Conservation (phyloP, 371 early-diverging fungal genomes). For the Furculomyces boomerangus region DNA sequence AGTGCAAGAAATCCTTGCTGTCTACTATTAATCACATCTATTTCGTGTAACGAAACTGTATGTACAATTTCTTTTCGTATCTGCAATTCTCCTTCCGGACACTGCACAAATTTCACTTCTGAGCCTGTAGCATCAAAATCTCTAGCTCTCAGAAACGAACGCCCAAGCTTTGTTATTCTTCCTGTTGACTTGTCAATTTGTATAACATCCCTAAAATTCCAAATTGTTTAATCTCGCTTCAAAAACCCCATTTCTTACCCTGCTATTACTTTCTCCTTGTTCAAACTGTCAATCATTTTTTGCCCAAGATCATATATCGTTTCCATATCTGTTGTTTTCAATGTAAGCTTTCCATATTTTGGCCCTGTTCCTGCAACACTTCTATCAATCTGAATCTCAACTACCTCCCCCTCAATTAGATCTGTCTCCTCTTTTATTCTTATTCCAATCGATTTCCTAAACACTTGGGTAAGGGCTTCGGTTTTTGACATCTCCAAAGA, state of each 20-base stretch:
- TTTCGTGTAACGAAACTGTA: slow-evolving; percentile 95
- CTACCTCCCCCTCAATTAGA: slow-evolving; percentile 98
- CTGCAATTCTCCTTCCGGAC: slow-evolving; percentile 98
- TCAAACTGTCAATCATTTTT: slow-evolving; percentile 94
- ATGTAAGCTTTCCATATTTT: slow-evolving; percentile 87
- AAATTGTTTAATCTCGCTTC: not conserved
- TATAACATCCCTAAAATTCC: slow-evolving; percentile 96
- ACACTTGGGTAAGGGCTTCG: slow-evolving; percentile 96
- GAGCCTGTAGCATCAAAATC: slow-evolving; percentile 96
- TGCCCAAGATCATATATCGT: slow-evolving; percentile 96
- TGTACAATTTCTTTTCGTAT: slow-evolving; percentile 90
- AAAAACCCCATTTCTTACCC: slow-evolving; percentile 48
- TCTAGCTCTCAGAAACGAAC: slow-evolving; percentile 81
- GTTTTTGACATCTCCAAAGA: slow-evolving; percentile 97
- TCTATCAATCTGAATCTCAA: slow-evolving; percentile 91
- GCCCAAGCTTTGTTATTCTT: slow-evolving; percentile 89
- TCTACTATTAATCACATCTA: slow-evolving; percentile 98
- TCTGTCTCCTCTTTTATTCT: slow-evolving; percentile 96
- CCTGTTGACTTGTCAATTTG: slow-evolving; percentile 98
- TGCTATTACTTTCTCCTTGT: slow-evolving; percentile 92
- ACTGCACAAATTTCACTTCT: slow-evolving; percentile 91
- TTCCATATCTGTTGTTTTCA: slow-evolving; percentile 99
- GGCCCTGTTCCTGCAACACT: slow-evolving; percentile 74
- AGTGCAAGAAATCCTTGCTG: slow-evolving; percentile 93
- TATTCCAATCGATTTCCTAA: slow-evolving; percentile 91